Evolutionary conservation across 352 stramenopile species (phyloP), one percentile per base, ranked within the genome.

Genomic region (Phytophthora uliginosa): DNA sequence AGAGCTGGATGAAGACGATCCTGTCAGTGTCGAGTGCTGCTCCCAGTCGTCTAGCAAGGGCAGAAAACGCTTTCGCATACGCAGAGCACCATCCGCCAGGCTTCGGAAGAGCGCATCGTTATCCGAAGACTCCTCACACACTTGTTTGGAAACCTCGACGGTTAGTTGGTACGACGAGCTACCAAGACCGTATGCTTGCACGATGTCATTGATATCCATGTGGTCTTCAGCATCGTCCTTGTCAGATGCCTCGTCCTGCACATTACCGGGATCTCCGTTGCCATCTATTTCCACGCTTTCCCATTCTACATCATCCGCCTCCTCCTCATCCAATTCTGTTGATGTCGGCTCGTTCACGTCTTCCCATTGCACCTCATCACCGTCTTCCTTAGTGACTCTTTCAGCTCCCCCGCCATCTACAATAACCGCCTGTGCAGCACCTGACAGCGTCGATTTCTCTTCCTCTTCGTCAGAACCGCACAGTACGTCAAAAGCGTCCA

Each of bases 151-250:
- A 26, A 95, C 81, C 57, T 88, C 81, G 51, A 95, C 83, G 6
- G 82, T 93, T 26, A 95, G 69, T 28, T 91, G 84, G 59, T 95
- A 95, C 15, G 84, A 90, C 18, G 88, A 88, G 53, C 86, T 93
- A 17, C 88, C 88, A 26, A 95, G 82, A 1, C 88, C 88, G 60
- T 95, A 95, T 17, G 83, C 81, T 40, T 90, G 77, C 33, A 95
- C 85, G 63, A 95, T 95, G 22, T 92, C 81, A 56, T 92, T 93
- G 22, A 93, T 91, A 65, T 95, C 85, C 82, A 95, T 89, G 3
- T 71, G 66, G 0, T 76, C 59, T 7, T 12, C 47, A 15, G 12
- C 13, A 5, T 72, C 63, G 0, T 76, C 68, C 18, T 66, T 48
- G 6, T 65, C 62, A 15, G 8, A 31, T 24, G 56, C 55, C 2